Evolutionary conservation across 2,329 filamentous ascomycete genomes (phyloP), one percentile per base, ranked within the genome.

Genomic region (Diaporthe citri): DNA sequence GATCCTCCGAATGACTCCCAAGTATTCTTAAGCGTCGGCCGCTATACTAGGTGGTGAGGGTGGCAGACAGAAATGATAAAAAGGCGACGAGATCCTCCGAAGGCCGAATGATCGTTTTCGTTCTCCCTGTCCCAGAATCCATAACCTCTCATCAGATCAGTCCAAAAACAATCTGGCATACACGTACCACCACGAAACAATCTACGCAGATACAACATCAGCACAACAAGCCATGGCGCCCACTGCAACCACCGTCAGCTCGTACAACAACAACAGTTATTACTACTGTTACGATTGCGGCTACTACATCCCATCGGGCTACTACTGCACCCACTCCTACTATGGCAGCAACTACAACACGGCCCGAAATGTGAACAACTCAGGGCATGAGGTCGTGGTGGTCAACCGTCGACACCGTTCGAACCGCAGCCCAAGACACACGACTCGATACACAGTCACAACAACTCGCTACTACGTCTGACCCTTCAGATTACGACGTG

Each of bases 241-340:
- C 9, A 60, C 57, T 12, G 28, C 48, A 4, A 55, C 52, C 25
- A 41, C 72, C 13, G 56, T 62, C 22, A 12, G 46, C 41, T 43
- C 67, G 6, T 70, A 70, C 43, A 59, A 17, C 55, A 10, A 43
- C 43, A 60, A 39, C 20, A 34, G 52, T 4, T 73, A 75, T 46
- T 75, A 75, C 55, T 73, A 62, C 46, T 75, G 74, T 56, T 59
- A 62, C 28, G 62, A 56, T 2, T 75, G 74, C 28, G 64, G 55
- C 12, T 56, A 52, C 15, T 75, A 75, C 46, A 75, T 75, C 39
- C 74, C 74, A n/a, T 60, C 43, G 20, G 74, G 74, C 20, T 70
- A 70, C 55, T 73, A 70, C 10, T 75, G 74, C 74, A 31, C 43
- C 28, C 74, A 75, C 56, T 56, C 62, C 20, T 72, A 59, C 28